Conservation (phyloP, 2,329 filamentous ascomycete species). For the Sporothrix pseudoabietina region DNA sequence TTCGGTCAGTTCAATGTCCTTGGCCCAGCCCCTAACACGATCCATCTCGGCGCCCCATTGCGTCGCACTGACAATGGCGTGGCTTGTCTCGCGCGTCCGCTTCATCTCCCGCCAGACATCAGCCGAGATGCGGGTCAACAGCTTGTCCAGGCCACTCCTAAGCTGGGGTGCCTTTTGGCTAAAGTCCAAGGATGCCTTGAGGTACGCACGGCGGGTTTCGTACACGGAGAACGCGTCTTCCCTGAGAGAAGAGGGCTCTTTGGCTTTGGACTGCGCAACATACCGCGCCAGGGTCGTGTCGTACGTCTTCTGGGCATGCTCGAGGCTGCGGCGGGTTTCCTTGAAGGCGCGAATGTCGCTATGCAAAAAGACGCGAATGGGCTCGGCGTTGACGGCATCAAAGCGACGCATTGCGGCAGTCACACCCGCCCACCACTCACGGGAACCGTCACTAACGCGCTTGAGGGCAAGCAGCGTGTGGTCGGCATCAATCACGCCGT, state of each 20-base stretch:
- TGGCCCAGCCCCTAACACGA: conserved; percentile 86
- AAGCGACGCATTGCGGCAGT: conserved; percentile 74
- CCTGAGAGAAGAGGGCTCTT: conserved; percentile 85
- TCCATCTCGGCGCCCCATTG: conserved; percentile 82
- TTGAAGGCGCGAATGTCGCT: conserved; percentile 85
- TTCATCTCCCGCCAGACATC: conserved; percentile 90
- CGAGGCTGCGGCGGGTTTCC: conserved; percentile 74
- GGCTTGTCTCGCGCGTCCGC: conserved; percentile 63
- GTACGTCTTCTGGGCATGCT: conserved; percentile 79
- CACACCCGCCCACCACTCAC: conserved; percentile 82
- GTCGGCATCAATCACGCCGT: conserved; percentile 86
- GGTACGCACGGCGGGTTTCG: conserved; percentile 85
- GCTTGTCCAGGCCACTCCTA: conserved; percentile 78
- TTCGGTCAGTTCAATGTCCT: conserved; percentile 92
- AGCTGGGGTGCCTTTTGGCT: conserved; percentile 85
- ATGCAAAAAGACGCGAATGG: conserved; percentile 74
- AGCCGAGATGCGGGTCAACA: conserved; percentile 80
- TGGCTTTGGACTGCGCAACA: conserved; percentile 82
- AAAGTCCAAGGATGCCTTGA: conserved; percentile 92
- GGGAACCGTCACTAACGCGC: conserved; percentile 79
- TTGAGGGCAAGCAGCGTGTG: conserved; percentile 88
- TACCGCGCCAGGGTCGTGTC: conserved; percentile 82
- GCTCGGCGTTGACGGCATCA: conserved; percentile 76
- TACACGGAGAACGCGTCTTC: conserved; percentile 97
- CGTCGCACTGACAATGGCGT: conserved; percentile 56